phyloP scores from a whole-genome alignment of 1,284 basidiomycete genomes.

The Rhodotorula sp. region DNA sequence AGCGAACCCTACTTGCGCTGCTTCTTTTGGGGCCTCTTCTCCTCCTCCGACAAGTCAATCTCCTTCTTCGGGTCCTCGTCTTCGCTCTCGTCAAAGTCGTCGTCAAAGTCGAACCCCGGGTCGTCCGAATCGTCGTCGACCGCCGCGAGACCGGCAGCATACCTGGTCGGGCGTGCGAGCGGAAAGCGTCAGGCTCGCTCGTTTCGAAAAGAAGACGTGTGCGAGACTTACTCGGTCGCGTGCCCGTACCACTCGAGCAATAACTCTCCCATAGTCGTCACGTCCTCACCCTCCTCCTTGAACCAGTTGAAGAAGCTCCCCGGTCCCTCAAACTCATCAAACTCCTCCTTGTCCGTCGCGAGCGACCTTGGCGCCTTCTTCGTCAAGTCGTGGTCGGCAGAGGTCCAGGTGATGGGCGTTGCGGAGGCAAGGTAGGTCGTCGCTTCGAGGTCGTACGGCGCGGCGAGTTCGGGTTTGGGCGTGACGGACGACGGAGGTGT shows the following conservation, averaged over 20 bases:
- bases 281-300: slow-evolving; percentile 27
- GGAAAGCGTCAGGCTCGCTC: too few relatives aligned
- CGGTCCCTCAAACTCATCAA: slow-evolving; percentile 36
- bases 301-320: slow-evolving; percentile 43
- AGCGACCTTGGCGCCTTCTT: slow-evolving; percentile 39
- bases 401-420: slow-evolving; percentile 32
- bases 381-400: slow-evolving; percentile 40
- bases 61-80: slow-evolving; percentile 35
- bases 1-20: neutral
- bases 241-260: slow-evolving; percentile 35
- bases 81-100: slow-evolving; percentile 33
- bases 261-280: slow-evolving; percentile 26
- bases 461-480: slow-evolving; percentile 10
- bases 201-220: too few relatives aligned
- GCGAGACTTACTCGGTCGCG: slow-evolving; percentile 41
- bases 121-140: slow-evolving; percentile 23
- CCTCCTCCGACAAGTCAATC: slow-evolving; percentile 34
- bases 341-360: slow-evolving; percentile 36
- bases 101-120: slow-evolving; percentile 8
- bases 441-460: slow-evolving; percentile 38
- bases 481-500: slow-evolving; percentile 17
- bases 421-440: slow-evolving; percentile 23
- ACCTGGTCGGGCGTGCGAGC: slow-evolving; percentile 18
- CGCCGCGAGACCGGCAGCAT: slow-evolving; percentile 34
- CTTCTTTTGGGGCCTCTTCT: slow-evolving; percentile 34